Base-by-base conservation (phyloP, 306 rosid species). In the Astragalus membranaceus region DNA sequence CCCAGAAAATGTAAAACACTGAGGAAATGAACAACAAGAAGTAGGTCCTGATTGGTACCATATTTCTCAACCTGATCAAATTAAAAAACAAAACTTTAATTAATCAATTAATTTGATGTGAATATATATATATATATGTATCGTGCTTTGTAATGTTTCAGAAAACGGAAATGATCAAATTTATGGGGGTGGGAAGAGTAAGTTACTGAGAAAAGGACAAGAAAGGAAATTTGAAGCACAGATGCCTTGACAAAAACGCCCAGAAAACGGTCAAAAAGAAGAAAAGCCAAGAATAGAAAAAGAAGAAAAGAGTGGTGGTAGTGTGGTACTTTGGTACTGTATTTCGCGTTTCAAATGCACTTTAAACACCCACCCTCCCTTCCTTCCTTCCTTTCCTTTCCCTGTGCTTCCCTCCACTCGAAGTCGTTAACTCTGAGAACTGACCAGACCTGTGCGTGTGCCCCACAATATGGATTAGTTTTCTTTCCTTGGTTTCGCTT, bases 21-120 rank as follows among this genome's bases (percentile, higher is more conserved):
- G 84, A 80, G 12, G 80, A 80, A 9, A 75, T 11, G 14, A 75
- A 1, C 10, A 75, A n/a, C 33, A 74, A 42, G 8, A 80, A 54
- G 48, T 71, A 75, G 0, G 66, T 70, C 3, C 78, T 80, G 35
- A 80, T 64, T 17, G 84, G 84, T 14, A 44, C 84, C 82, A 78
- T 78, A 2, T 26, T 26, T 26, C 3, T 26, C 30, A 26, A 26
- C 30, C 30, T 26, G 30, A 26, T 26, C 30, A 26, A 26, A 23
- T 1, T 1, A 23, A 26, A 26, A 1, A n/a, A 36, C 23, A 15
- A 2, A 5, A 8, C 52, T 14, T 47, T 47, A 36, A 2, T 30
- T 42, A 48, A 43, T 47, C 14, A 36, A 2, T 30, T 63, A 48
- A 43, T 41, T n/a, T 58, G 61, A 5, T 12, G 41, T 56, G 29